Percentiles rank a stretch among this genome's conserved stretches.
These are phyloP conservation scores for Globisporangium uncinulatum DNA, from an alignment of 352 stramenopile genomes.

Conservation along the genomic window DNA sequence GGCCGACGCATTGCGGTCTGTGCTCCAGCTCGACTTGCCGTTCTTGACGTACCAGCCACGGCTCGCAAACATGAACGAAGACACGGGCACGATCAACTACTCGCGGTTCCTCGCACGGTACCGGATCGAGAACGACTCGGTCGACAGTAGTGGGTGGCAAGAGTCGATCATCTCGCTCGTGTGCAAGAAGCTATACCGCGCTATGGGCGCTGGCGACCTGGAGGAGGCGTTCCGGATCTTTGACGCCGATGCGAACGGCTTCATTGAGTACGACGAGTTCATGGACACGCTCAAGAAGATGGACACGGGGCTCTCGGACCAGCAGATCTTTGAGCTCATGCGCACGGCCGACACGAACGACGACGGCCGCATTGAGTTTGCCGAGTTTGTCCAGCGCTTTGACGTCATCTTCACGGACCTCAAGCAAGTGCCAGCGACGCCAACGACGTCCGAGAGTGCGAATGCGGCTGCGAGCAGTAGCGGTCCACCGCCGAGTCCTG, in stretches of 20 bases:
- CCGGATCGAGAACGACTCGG: slow-evolving; percentile 85
- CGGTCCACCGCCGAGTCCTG: slow-evolving; percentile 15
- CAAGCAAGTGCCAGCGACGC: slow-evolving; percentile 25
- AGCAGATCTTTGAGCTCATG: slow-evolving; percentile 93
- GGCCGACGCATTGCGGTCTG: slow-evolving; percentile 87
- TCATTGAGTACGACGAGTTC: slow-evolving; percentile 94
- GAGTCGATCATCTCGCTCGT: slow-evolving; percentile 88
- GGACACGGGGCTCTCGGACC: slow-evolving; percentile 88
- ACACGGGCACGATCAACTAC: slow-evolving; percentile 88
- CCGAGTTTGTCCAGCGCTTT: slow-evolving; percentile 89
- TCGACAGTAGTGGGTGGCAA: slow-evolving; percentile 86
- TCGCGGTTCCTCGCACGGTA: slow-evolving; percentile 92
- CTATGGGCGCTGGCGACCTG: slow-evolving; percentile 88
- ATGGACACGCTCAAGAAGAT: slow-evolving; percentile 87
- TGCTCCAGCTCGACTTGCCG: slow-evolving; percentile 89
- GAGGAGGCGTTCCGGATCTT: slow-evolving; percentile 89
- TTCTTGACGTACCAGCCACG: slow-evolving; percentile 89
- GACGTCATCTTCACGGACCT: slow-evolving; percentile 89
- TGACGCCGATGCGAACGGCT: slow-evolving; percentile 85
- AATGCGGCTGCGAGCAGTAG: not conserved
- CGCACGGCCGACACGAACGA: slow-evolving; percentile 90
- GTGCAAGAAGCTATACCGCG: slow-evolving; percentile 90
- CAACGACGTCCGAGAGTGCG: slow-evolving; percentile 13
- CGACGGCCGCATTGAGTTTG: slow-evolving; percentile 89
- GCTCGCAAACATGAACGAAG: slow-evolving; percentile 80